Percentiles rank a stretch among this genome's conserved stretches.
Conservation (phyloP, 306 rosid species). For the Benincasa hispida region DNA sequence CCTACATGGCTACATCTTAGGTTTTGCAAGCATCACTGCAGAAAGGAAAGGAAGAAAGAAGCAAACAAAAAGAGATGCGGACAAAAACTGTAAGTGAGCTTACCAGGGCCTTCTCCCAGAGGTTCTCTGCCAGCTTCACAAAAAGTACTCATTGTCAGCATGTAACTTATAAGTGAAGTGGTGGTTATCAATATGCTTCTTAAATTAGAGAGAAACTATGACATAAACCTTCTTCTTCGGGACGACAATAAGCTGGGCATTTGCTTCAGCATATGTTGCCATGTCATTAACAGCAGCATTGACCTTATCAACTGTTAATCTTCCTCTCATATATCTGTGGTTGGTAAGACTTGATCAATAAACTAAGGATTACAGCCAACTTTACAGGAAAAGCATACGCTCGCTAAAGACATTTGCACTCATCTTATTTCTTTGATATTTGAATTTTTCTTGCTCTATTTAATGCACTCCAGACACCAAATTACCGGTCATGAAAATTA, state of each 20-base stretch:
- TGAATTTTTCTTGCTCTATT: not conserved
- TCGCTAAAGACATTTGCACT: not conserved
- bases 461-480: not conserved
- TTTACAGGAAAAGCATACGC: not conserved
- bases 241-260: conserved; percentile 53
- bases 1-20: not conserved
- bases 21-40: not conserved
- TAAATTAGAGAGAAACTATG: conserved; percentile 12
- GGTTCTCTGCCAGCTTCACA: conserved; percentile 65
- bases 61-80: not conserved
- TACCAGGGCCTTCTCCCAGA: conserved; percentile 81
- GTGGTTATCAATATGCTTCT: not conserved
- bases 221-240: conserved; percentile 65
- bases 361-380: not conserved
- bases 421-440: not conserved
- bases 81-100: conserved; percentile 17
- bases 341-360: not conserved
- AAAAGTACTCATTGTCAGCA: conserved; percentile 23
- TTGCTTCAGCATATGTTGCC: conserved; percentile 80
- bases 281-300: conserved; percentile 75
- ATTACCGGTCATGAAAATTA: not conserved
- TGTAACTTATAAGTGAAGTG: not conserved
- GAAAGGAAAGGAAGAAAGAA: not conserved
- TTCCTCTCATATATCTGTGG: conserved; percentile 88
- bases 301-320: conserved; percentile 85